Conservation (phyloP, 306 rosid species). For the Lablab purpureus region DNA sequence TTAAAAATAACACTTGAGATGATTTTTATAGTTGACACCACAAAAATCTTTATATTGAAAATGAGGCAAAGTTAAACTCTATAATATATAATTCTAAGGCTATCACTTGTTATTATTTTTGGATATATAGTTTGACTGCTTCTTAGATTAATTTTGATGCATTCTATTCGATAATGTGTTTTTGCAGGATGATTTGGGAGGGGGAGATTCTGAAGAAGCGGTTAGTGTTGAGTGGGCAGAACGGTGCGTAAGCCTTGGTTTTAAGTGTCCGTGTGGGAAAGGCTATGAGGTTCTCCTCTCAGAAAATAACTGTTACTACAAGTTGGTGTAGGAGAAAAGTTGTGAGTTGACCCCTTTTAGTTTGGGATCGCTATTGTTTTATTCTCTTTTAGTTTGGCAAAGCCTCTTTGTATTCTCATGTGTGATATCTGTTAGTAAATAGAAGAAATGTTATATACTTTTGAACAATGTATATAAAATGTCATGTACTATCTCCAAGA, state of each 20-base stretch:
- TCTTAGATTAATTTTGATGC: neutral
- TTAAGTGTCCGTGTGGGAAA: conserved; percentile 70
- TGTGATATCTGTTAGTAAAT: conserved; percentile 7
- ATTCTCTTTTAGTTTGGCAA: conserved; percentile 4
- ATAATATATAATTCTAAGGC: neutral
- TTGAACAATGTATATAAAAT: conserved; percentile 14
- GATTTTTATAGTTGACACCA: too few relatives aligned
- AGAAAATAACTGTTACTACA: conserved; percentile 65
- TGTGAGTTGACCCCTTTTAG: neutral
- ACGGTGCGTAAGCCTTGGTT: conserved; percentile 50
- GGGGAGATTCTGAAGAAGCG: conserved; percentile 51
- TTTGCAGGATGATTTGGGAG: conserved; percentile 49
- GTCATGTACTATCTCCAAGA: conserved; percentile 27
- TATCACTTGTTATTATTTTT: neutral
- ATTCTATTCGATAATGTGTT: neutral
- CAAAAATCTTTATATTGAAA: too few relatives aligned
- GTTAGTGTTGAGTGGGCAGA: conserved; percentile 63
- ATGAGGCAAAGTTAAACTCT: neutral
- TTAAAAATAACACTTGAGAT: neutral
- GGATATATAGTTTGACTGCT: neutral
- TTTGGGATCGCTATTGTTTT: conserved; percentile 10
- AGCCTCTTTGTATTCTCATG: neutral
- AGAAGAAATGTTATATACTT: conserved; percentile 22
- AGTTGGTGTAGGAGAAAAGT: conserved; percentile 53
- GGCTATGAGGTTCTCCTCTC: conserved; percentile 62